Evolutionary conservation across 2,329 filamentous ascomycete genomes (phyloP).

Genomic region (Clonostachys rosea): DNA sequence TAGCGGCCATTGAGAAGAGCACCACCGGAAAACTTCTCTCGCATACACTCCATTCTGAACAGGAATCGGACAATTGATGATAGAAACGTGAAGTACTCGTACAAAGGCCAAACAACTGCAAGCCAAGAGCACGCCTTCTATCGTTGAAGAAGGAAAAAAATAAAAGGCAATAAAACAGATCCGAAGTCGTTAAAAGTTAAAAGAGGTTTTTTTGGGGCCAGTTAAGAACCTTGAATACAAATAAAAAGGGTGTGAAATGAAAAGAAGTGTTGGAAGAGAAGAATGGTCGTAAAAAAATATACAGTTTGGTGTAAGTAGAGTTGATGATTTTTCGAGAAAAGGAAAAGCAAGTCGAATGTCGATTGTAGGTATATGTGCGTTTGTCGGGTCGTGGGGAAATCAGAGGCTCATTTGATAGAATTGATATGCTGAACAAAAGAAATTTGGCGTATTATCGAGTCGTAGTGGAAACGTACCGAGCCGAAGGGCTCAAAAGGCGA

Average conservation of each 20-base stretch:
- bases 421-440: conserved; percentile 21
- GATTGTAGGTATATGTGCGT: neutral
- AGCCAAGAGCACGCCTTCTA: neutral
- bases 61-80: conserved; percentile 8
- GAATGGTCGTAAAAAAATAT: neutral
- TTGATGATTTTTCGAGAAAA: neutral
- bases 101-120: conserved; percentile 1
- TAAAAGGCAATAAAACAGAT: conserved; percentile 1
- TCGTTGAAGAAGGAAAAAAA: conserved; percentile 4
- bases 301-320: neutral
- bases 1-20: conserved; percentile 85
- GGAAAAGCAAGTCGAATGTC: neutral
- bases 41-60: conserved; percentile 73
- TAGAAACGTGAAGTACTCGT: conserved; percentile 8
- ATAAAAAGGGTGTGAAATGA: conserved; percentile 1
- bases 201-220: conserved; percentile 1
- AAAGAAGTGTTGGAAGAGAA: neutral
- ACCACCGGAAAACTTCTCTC: conserved; percentile 74
- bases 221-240: neutral
- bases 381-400: conserved; percentile 20
- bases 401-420: conserved; percentile 35
- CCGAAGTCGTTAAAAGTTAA: conserved; percentile 1
- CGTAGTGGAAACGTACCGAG: conserved; percentile 20
- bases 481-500: conserved; percentile 18
- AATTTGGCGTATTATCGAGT: conserved; percentile 24